These are phyloP conservation scores for Suhomyces kunorum DNA, from an alignment of 1,139 yeast genomes.

Conservation along the genomic window DNA sequence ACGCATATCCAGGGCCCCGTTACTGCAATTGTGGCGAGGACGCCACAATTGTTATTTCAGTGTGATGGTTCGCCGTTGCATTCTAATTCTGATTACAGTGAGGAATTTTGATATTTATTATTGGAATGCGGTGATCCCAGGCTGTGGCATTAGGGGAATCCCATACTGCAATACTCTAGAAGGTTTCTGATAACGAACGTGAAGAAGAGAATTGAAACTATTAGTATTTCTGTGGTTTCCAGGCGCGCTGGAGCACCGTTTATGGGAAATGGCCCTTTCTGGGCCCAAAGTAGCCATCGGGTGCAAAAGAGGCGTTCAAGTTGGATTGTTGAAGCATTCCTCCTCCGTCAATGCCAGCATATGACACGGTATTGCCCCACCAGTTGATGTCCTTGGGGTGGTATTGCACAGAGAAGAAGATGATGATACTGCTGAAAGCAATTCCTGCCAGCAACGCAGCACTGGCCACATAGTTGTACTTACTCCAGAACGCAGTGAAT, in stretches of 20 bases:
- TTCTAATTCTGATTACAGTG: too few relatives aligned
- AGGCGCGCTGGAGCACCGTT: background rate
- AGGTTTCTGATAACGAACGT: background rate
- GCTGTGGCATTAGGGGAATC: too few relatives aligned
- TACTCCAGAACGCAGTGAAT: conserved; percentile 22
- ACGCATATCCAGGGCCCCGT: too few relatives aligned
- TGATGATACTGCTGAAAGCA: conserved; percentile 22
- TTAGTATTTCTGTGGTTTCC: too few relatives aligned
- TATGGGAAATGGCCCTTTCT: conserved; percentile 18
- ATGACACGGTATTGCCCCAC: conserved; percentile 23
- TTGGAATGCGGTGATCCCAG: too few relatives aligned
- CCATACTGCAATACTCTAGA: too few relatives aligned
- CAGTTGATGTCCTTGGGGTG: conserved; percentile 18
- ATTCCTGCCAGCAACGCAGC: conserved; percentile 24
- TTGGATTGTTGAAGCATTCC: background rate
- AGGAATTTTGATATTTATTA: too few relatives aligned
- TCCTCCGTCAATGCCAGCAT: conserved; percentile 18
- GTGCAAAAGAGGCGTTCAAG: conserved; percentile 18
- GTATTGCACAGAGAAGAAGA: conserved; percentile 25
- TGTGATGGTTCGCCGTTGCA: too few relatives aligned
- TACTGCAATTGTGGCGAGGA: too few relatives aligned
- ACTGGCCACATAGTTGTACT: conserved; percentile 22
- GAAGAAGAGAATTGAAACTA: too few relatives aligned
- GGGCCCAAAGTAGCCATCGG: conserved; percentile 24
- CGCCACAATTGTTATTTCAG: too few relatives aligned